phyloP scores from a whole-genome alignment of 2,329 filamentous ascomycete genomes.

The Penicillium sp. region DNA sequence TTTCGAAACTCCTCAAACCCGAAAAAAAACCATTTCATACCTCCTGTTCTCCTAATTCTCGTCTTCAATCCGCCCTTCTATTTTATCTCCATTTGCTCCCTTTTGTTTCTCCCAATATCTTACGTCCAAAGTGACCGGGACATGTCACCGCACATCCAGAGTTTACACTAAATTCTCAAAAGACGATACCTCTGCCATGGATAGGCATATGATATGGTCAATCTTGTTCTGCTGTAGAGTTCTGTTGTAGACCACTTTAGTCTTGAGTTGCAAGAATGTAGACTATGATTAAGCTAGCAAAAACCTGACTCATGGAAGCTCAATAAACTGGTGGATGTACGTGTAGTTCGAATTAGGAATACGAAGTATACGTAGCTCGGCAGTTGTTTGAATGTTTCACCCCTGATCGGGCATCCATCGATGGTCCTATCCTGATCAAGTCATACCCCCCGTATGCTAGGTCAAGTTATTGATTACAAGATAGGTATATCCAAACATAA shows the following conservation, averaged over 20 bases:
- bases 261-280: too few relatives aligned
- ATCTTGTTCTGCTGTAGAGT: background rate
- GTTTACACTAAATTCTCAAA: slow-evolving; percentile 12
- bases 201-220: slow-evolving; percentile 13
- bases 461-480: too few relatives aligned
- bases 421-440: too few relatives aligned
- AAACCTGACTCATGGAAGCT: too few relatives aligned
- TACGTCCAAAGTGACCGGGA: slow-evolving; percentile 12
- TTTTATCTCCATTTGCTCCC: slow-evolving; percentile 15
- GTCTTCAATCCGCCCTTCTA: slow-evolving; percentile 8
- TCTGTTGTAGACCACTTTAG: background rate
- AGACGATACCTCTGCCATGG: slow-evolving; percentile 11
- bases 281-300: too few relatives aligned
- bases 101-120: slow-evolving; percentile 11
- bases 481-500: too few relatives aligned
- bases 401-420: too few relatives aligned
- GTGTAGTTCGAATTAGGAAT: too few relatives aligned
- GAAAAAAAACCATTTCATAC: slow-evolving; percentile 10
- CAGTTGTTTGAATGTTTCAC: too few relatives aligned
- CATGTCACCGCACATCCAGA: slow-evolving; percentile 12
- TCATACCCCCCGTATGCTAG: too few relatives aligned
- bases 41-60: slow-evolving; percentile 15
- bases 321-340: too few relatives aligned
- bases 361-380: too few relatives aligned
- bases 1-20: slow-evolving; percentile 9